Percentiles rank a stretch among this genome's conserved stretches.
phyloP scores from a whole-genome alignment of 805 yeast species.

The Candida fluviatilis region DNA sequence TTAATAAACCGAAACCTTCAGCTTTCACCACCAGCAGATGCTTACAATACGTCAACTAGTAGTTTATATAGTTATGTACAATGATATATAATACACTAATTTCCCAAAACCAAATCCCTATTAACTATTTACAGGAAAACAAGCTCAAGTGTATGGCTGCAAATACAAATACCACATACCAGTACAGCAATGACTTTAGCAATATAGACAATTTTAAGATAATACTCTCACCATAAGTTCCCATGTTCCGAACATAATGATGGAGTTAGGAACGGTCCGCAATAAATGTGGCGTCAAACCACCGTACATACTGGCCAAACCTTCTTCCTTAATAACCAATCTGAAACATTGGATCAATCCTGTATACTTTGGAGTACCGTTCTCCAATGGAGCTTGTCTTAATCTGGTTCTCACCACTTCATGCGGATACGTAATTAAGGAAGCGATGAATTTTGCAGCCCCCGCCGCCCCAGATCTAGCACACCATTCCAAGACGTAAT shows the following conservation, averaged over 20 bases:
- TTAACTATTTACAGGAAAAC: slow-evolving; percentile 4
- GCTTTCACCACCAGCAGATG: no score
- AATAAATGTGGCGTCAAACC: slow-evolving; percentile 95
- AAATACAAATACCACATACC: no score
- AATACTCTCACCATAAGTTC: slow-evolving; percentile 55
- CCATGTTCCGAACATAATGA: slow-evolving; percentile 99
- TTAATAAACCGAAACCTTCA: no score
- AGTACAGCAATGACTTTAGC: not conserved
- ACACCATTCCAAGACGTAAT: slow-evolving; percentile 79
- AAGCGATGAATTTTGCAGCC: slow-evolving; percentile 89
- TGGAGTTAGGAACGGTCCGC: slow-evolving; percentile 96
- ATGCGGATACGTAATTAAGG: slow-evolving; percentile 91
- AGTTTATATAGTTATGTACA: not conserved
- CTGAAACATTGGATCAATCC: slow-evolving; percentile 87
- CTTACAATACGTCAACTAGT: no score
- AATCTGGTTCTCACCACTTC: slow-evolving; percentile 94
- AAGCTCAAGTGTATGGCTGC: no score
- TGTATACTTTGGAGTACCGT: slow-evolving; percentile 80
- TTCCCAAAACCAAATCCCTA: slow-evolving; percentile 4
- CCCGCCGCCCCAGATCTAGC: slow-evolving; percentile 98
- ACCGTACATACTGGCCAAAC: slow-evolving; percentile 89
- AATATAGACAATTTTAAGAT: slow-evolving; percentile 6
- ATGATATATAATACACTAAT: slow-evolving; percentile 2
- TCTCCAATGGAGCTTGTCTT: slow-evolving; percentile 82
- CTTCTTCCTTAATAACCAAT: slow-evolving; percentile 87